A percentile compares a stretch with the other conserved stretches of the same genome.
These are phyloP conservation scores for Sarcodon sp. DNA, from an alignment of 768 basidiomycete genomes.

Conservation along the genomic window DNA sequence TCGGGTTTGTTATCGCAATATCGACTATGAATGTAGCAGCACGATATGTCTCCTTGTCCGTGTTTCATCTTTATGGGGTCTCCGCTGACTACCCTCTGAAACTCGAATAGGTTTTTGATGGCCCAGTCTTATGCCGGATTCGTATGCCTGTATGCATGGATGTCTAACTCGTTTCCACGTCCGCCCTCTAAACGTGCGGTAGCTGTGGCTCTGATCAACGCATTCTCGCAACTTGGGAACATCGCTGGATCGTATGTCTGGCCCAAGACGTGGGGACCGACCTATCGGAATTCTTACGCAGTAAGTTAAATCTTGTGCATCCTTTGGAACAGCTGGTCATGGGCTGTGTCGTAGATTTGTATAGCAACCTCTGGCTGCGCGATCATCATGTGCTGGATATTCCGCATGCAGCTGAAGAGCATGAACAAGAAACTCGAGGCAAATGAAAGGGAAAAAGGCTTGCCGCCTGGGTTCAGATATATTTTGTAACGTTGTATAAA, in stretches of 20 bases:
- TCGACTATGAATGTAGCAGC: slow-evolving; percentile 47
- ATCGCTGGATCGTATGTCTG: slow-evolving; percentile 69
- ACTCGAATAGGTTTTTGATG: slow-evolving; percentile 51
- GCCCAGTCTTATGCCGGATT: slow-evolving; percentile 64
- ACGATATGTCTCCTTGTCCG: slow-evolving; percentile 56
- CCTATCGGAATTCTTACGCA: slow-evolving; percentile 56
- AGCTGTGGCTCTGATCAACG: slow-evolving; percentile 74
- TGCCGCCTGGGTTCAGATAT: slow-evolving; percentile 20
- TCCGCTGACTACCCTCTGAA: neutral
- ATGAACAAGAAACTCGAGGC: slow-evolving; percentile 17
- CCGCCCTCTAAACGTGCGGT: slow-evolving; percentile 79
- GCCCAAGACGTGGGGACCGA: slow-evolving; percentile 58
- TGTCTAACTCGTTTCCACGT: slow-evolving; percentile 51
- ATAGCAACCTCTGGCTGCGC: slow-evolving; percentile 15
- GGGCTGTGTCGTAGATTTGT: slow-evolving; percentile 5
- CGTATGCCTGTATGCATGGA: slow-evolving; percentile 47
- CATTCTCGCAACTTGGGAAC: slow-evolving; percentile 75
- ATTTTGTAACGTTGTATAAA: slow-evolving; percentile 18
- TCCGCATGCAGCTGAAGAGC: slow-evolving; percentile 14
- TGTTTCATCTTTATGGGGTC: slow-evolving; percentile 1
- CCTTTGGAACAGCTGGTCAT: slow-evolving; percentile 1
- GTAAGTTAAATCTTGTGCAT: slow-evolving; percentile 55
- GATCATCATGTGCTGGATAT: slow-evolving; percentile 21
- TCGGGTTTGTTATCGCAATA: slow-evolving; percentile 58
- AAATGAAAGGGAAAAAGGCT: slow-evolving; percentile 27